phyloP scores from a whole-genome alignment of 2,329 filamentous ascomycete species.

The Zasmidium citrigriseum region DNA sequence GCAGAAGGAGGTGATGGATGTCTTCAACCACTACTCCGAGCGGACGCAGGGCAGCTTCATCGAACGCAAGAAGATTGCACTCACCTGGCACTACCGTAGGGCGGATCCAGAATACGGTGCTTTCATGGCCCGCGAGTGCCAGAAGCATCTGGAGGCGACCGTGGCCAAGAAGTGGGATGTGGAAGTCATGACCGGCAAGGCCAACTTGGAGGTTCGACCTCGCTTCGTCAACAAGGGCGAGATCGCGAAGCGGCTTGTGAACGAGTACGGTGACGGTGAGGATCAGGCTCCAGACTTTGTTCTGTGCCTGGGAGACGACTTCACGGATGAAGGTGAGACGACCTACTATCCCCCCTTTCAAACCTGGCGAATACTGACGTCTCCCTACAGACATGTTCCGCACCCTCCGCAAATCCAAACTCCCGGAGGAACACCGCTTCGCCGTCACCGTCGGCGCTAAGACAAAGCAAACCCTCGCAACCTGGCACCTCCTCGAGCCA shows the following conservation, averaged over 20 bases:
- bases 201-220: constrained; percentile 94
- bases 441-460: constrained; percentile 89
- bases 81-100: constrained; percentile 96
- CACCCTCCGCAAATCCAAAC: constrained; percentile 62
- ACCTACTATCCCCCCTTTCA: background rate
- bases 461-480: constrained; percentile 86
- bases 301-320: constrained; percentile 90
- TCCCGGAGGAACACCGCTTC: constrained; percentile 71
- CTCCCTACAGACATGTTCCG: constrained; percentile 71
- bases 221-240: constrained; percentile 98
- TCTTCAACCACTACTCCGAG: constrained; percentile 88
- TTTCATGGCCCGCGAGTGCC: constrained; percentile 76
- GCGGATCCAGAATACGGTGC: constrained; percentile 83
- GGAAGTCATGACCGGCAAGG: constrained; percentile 95
- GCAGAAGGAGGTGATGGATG: constrained; percentile 80
- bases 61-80: constrained; percentile 87
- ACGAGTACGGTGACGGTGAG: constrained; percentile 63
- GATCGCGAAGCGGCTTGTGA: constrained; percentile 81
- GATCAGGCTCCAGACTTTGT: constrained; percentile 75
- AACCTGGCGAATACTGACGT: constrained; percentile 25
- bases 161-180: constrained; percentile 82
- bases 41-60: constrained; percentile 89
- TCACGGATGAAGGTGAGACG: constrained; percentile 85
- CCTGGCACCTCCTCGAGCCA: constrained; percentile 87
- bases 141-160: constrained; percentile 75